Evolutionary conservation across 805 yeast genomes (phyloP), one percentile per base, ranked within the genome.

Genomic region (Kodamaea fukazawae): DNA sequence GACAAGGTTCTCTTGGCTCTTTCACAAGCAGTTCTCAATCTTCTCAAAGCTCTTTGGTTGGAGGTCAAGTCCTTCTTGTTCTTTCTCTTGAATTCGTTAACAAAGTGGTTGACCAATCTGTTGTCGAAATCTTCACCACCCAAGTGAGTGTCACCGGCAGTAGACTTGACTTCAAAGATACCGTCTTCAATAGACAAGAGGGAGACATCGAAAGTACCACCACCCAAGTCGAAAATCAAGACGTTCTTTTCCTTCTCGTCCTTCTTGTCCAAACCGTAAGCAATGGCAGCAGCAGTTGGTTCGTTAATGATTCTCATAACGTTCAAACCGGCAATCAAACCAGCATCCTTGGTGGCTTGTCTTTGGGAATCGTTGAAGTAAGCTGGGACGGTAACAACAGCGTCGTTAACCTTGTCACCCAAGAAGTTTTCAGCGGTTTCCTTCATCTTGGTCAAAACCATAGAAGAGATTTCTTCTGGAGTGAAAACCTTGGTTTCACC

Each of bases 41-140:
- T 88, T 80, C 98, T 87, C 67, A 91, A 78, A 50, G 98, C 95
- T 79, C 98, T 87, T 78, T 89, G 96, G 83, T 90, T 89, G 58
- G 79, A 54, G 40, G 96, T 79, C 53, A 91, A 73, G 68, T 91
- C 98, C 79, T 88, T 87, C 84, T 88, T 88, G 83, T 86, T 79
- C 82, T 91, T 90, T 78, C 96, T 83, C 88, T 91, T 90, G 84
- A 90, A 91, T 75, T 91, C 97, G 65, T 79, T 82, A 54, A 83
- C 86, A 67, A 90, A 90, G 79, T 82, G 91, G 78, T 78, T 88
- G 53, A 90, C 96, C 65, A 91, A 82, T 74, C 96, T 85, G 83
- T 87, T 80, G 71, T 91, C 98, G 71, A 91, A 91, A 75, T 90
- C 98, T 76, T 90, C 96, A 83, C 97, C 97, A 78, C 97, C 97